Conservation (phyloP, 1,284 basidiomycete species). For the Malassezia psittaci region DNA sequence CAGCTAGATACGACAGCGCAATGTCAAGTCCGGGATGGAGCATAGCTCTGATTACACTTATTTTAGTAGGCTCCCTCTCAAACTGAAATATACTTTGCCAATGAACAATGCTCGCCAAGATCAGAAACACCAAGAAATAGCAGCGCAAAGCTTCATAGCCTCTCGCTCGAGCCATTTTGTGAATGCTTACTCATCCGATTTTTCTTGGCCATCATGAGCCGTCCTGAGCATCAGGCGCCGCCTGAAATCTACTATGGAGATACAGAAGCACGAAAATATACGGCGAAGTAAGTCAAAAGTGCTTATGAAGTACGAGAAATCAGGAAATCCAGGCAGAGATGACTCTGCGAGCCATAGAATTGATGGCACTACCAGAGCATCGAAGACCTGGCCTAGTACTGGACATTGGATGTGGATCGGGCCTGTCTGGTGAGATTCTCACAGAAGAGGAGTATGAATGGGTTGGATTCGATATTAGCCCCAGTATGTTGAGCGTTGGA, state of each 20-base stretch:
- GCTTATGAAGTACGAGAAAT: constrained; percentile 59
- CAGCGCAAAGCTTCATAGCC: too few relatives aligned
- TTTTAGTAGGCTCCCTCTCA: too few relatives aligned
- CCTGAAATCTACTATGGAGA: constrained; percentile 99
- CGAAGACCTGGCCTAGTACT: constrained; percentile 56
- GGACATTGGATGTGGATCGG: constrained; percentile 97
- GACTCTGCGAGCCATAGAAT: constrained; percentile 88
- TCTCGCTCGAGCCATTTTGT: not conserved
- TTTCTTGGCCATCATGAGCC: constrained; percentile 59
- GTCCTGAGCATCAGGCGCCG: constrained; percentile 88
- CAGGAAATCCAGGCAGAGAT: constrained; percentile 96
- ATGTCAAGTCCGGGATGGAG: too few relatives aligned
- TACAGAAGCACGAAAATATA: constrained; percentile 88
- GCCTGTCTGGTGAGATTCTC: constrained; percentile 90
- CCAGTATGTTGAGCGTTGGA: constrained; percentile 63
- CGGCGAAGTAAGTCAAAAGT: constrained; percentile 63
- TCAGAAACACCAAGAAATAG: not conserved
- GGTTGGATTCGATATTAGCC: constrained; percentile 89
- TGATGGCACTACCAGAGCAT: constrained; percentile 63
- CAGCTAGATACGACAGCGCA: too few relatives aligned
- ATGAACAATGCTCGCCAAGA: too few relatives aligned
- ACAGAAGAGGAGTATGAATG: constrained; percentile 88
- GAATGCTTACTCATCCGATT: not conserved
- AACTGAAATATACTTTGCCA: too few relatives aligned
- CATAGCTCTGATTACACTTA: too few relatives aligned